Evolutionary conservation across 345 rosid genomes (phyloP), one percentile per base, ranked within the genome.

Genomic region (Aquilaria malaccensis): DNA sequence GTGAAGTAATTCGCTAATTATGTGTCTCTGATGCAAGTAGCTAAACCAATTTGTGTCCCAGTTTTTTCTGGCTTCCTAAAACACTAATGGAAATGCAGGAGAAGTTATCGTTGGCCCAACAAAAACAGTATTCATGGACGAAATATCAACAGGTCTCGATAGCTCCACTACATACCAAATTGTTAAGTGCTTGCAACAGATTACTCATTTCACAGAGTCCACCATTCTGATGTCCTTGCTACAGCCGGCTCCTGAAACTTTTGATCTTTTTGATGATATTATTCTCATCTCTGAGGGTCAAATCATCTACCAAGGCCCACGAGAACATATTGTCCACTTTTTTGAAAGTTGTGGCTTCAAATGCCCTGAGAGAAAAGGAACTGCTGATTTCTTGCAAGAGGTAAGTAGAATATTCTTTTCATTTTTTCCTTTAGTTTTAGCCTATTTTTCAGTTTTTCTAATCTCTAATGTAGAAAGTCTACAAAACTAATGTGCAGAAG

Each of bases 51-150:
- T 22, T 22, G 22, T 37, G 43, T 37, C 5, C 22, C 43, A 37
- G 7, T 37, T 37, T 37, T 37, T 37, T 9, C 7, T 37, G 43
- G 43, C 7, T 37, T 37, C 43, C 43, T 3, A 37, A 37, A 9
- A 37, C 2, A 37, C 43, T 37, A 37, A 37, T 5, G 43, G 43
- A 37, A 37, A 3, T 37, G 43, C 77, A 80, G 96, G 94, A 0
- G 96, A 89, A 81, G 86, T 86, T 94, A 86, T 84, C 6, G 96
- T 89, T 1, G 89, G 96, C 10, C 96, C 96, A 9, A 83, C 91
- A 4, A 89, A 89, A 69, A 83, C 89, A 45, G 54, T 89, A 32
- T 86, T 80, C 65, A 89, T 89, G 95, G 96, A 89, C 60, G 96
- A 86, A 72, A 89, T 86, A 76, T 89, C 96, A 11, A 89, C 95